Evolutionary conservation across 129 eudicot species (phyloP).

Genomic region (Tagetes erecta): DNA sequence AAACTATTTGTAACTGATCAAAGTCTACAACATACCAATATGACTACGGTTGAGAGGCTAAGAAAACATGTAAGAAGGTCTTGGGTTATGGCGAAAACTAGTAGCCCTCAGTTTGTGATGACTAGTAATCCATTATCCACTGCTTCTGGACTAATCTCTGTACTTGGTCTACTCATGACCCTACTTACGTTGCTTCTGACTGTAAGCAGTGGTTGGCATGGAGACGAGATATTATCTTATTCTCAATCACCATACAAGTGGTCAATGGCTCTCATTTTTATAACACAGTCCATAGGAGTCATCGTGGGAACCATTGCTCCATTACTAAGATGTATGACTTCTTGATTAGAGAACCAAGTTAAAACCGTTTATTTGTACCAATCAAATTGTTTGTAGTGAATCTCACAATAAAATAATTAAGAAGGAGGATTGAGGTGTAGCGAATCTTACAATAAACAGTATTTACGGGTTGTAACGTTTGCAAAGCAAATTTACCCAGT

Average conservation of each 20-base stretch:
- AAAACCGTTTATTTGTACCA: too few relatives aligned
- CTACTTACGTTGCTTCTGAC: neutral
- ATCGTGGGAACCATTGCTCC: conserved; percentile 25
- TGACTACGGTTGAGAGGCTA: neutral
- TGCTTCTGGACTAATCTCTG: conserved; percentile 20
- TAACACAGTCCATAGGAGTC: conserved; percentile 13
- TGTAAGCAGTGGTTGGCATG: neutral
- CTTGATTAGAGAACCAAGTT: too few relatives aligned
- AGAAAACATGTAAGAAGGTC: conserved; percentile 10
- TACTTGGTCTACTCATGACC: neutral
- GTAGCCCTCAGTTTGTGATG: conserved; percentile 32
- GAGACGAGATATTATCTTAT: neutral
- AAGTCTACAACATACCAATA: neutral
- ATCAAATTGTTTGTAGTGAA: too few relatives aligned
- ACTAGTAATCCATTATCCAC: conserved; percentile 14
- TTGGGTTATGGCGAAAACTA: conserved; percentile 28
- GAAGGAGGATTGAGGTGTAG: too few relatives aligned
- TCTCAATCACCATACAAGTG: conserved; percentile 6
- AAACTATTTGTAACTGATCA: too few relatives aligned
- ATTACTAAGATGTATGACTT: conserved; percentile 1
- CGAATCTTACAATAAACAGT: too few relatives aligned
- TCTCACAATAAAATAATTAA: too few relatives aligned
- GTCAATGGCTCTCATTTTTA: neutral
- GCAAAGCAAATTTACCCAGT: too few relatives aligned
- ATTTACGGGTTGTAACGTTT: too few relatives aligned